Percentiles rank a stretch among this genome's conserved stretches.
Conservation (phyloP, 805 yeast species). For the Cyberlindnera euphorbiiphila region DNA sequence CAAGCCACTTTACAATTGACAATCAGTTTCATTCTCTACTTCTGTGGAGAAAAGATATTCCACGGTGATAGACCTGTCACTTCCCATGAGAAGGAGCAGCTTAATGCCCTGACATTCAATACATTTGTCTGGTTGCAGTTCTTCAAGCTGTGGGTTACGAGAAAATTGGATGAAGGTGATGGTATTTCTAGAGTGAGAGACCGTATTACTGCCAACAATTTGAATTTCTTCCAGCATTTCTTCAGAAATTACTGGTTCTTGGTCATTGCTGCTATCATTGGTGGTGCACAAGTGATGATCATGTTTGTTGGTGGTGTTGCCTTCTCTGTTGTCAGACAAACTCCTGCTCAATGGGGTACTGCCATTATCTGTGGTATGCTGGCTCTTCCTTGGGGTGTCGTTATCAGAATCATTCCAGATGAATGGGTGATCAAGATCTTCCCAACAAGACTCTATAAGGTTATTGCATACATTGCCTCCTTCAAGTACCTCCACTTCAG, state of each 20-base stretch:
- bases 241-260: slow-evolving; percentile 81
- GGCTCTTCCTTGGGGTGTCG: slow-evolving; percentile 65
- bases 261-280: slow-evolving; percentile 67
- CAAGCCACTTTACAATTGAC: slow-evolving; percentile 76
- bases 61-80: slow-evolving; percentile 32
- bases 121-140: slow-evolving; percentile 98
- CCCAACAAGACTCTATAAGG: slow-evolving; percentile 47
- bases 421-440: slow-evolving; percentile 59
- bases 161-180: slow-evolving; percentile 87
- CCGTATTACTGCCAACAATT: slow-evolving; percentile 58
- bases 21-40: slow-evolving; percentile 78
- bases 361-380: slow-evolving; percentile 16
- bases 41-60: slow-evolving; percentile 66
- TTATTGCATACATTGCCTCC: slow-evolving; percentile 16
- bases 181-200: slow-evolving; percentile 54
- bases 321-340: slow-evolving; percentile 74
- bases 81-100: slow-evolving; percentile 49
- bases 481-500: slow-evolving; percentile 18
- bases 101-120: slow-evolving; percentile 87
- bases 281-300: slow-evolving; percentile 78
- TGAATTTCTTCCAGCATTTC: slow-evolving; percentile 80
- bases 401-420: slow-evolving; percentile 83
- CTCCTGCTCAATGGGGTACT: slow-evolving; percentile 80
- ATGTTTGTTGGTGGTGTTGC: slow-evolving; percentile 99
- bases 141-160: slow-evolving; percentile 85